These are phyloP conservation scores for Nitzschia putrida DNA, from an alignment of 108 stramenopile species.

Conservation along the genomic window DNA sequence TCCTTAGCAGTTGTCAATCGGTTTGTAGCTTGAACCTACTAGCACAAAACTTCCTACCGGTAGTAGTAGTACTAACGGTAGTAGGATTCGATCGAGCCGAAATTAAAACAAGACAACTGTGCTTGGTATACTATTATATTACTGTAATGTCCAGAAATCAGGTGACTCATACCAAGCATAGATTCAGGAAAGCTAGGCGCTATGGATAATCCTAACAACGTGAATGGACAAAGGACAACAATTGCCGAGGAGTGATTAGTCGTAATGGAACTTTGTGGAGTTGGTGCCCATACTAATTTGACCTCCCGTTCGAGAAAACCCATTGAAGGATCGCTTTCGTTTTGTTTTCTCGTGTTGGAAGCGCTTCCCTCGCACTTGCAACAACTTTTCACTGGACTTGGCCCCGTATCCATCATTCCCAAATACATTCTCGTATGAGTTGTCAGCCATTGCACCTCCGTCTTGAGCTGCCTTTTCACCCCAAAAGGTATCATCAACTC, in stretches of 20 bases:
- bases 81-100: too few species aligned
- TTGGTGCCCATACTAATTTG: slow-evolving; percentile 71
- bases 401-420: slow-evolving; percentile 94
- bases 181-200: too few species aligned
- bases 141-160: too few species aligned
- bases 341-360: slow-evolving; percentile 99
- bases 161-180: too few species aligned
- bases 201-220: too few species aligned
- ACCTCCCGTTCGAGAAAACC: slow-evolving; percentile 76
- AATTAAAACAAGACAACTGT: too few species aligned
- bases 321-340: slow-evolving; percentile 93
- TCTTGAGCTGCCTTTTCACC: slow-evolving; percentile 84
- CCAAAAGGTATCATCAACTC: slow-evolving; percentile 94
- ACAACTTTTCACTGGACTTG: slow-evolving; percentile 89
- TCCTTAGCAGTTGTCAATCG: too few species aligned
- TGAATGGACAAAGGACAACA: too few species aligned
- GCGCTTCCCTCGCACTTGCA: slow-evolving; percentile 94
- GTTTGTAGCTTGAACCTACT: too few species aligned
- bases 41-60: too few species aligned
- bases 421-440: slow-evolving; percentile 91
- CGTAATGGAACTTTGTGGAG: slow-evolving; percentile 68
- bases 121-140: too few species aligned
- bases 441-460: slow-evolving; percentile 92
- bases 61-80: too few species aligned
- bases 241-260: background rate